phyloP scores from a whole-genome alignment of 2,329 filamentous ascomycete genomes.

The Talaromyces sp. region DNA sequence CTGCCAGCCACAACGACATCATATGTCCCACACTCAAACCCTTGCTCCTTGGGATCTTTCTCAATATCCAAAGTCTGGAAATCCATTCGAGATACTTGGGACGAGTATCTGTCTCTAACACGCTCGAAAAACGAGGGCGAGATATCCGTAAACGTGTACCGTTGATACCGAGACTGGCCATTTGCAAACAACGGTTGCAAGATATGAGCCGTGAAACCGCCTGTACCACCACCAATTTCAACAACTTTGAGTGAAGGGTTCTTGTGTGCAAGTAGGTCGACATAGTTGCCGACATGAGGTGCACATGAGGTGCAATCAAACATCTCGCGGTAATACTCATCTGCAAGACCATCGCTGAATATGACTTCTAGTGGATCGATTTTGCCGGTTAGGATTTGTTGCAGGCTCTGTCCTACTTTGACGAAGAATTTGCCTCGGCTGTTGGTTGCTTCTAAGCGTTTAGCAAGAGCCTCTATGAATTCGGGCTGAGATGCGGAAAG shows the following conservation, averaged over 20 bases:
- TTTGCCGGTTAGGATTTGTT: not conserved
- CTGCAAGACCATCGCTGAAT: not conserved
- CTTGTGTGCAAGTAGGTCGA: constrained; percentile 22
- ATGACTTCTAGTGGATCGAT: not conserved
- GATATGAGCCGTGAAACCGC: constrained; percentile 33
- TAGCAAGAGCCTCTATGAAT: not conserved
- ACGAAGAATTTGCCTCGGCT: constrained; percentile 29
- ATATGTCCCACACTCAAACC: constrained; percentile 21
- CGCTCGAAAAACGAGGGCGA: constrained; percentile 15
- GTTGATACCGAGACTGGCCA: not conserved
- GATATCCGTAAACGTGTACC: constrained; percentile 19
- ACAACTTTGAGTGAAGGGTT: constrained; percentile 41
- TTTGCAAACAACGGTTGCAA: constrained; percentile 20
- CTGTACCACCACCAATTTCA: constrained; percentile 43
- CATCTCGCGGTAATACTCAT: constrained; percentile 30
- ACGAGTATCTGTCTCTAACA: constrained; percentile 6
- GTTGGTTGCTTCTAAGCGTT: constrained; percentile 6
- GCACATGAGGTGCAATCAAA: constrained; percentile 25
- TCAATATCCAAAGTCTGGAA: constrained; percentile 26
- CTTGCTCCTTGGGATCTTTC: constrained; percentile 22
- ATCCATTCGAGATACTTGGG: constrained; percentile 10
- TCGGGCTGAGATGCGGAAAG: not conserved
- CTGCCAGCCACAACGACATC: constrained; percentile 31
- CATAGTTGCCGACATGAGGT: constrained; percentile 23
- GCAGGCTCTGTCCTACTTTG: constrained; percentile 23